Percentiles rank a stretch among this genome's conserved stretches.
Conservation (phyloP, 192 early-diverging fungal species). For the Entomortierella parvispora region DNA sequence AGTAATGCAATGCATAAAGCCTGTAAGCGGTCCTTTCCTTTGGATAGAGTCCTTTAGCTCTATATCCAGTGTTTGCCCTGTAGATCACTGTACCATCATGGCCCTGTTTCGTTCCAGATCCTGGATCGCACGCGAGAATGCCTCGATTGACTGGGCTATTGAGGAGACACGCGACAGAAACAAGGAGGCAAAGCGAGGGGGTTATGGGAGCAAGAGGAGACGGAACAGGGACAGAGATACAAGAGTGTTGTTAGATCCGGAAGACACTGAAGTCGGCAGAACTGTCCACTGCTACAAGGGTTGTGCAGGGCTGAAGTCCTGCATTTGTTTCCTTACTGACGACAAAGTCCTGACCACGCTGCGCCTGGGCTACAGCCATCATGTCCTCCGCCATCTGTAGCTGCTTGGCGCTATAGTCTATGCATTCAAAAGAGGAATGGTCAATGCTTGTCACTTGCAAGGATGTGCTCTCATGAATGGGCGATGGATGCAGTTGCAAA, state of each 20-base stretch:
- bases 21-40: too few relatives aligned
- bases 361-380: constrained; percentile 57
- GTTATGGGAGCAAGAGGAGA: too few relatives aligned
- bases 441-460: not conserved
- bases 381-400: constrained; percentile 65
- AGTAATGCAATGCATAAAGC: too few relatives aligned
- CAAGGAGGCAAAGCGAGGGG: not conserved
- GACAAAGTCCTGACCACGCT: constrained; percentile 58
- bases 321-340: constrained; percentile 32
- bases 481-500: not conserved
- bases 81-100: constrained; percentile 55
- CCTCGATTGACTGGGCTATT: constrained; percentile 59
- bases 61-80: not conserved
- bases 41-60: too few relatives aligned
- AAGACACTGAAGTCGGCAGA: not conserved
- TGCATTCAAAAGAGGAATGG: not conserved
- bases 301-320: not conserved
- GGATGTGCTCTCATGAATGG: not conserved
- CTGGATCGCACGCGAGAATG: constrained; percentile 62
- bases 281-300: too few relatives aligned
- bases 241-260: not conserved
- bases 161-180: not conserved
- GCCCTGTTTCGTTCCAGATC: constrained; percentile 64
- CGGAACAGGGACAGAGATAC: not conserved
- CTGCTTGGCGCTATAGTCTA: constrained; percentile 63